These are phyloP conservation scores for Hypoxylon lienhwacheense DNA, from an alignment of 495 filamentous ascomycete species.

Conservation along the genomic window DNA sequence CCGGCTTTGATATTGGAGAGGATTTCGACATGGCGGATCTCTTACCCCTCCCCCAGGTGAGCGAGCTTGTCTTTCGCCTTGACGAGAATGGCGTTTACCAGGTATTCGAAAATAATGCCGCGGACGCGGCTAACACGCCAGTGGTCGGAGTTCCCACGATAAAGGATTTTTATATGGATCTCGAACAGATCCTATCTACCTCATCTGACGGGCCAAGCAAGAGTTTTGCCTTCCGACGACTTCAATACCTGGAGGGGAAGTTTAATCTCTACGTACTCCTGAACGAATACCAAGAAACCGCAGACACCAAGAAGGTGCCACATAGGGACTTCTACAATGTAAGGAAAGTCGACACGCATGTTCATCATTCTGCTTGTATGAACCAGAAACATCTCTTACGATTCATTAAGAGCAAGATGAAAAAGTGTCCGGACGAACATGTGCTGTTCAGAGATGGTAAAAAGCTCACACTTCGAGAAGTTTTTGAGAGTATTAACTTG, in stretches of 20 bases:
- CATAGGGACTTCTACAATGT: slow-evolving; percentile 99
- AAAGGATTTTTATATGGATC: slow-evolving; percentile 90
- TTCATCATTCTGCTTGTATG: slow-evolving; percentile 99
- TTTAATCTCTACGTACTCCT: slow-evolving; percentile 90
- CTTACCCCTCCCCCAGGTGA: slow-evolving; percentile 66
- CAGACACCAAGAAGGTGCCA: slow-evolving; percentile 95
- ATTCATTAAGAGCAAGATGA: slow-evolving; percentile 99
- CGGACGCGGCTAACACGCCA: slow-evolving; percentile 63
- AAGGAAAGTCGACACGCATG: slow-evolving; percentile 97
- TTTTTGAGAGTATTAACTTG: slow-evolving; percentile 95
- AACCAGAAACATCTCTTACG: slow-evolving; percentile 97
- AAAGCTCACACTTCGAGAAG: slow-evolving; percentile 84
- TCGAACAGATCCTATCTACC: slow-evolving; percentile 80
- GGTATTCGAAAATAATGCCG: slow-evolving; percentile 71
- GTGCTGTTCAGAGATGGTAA: slow-evolving; percentile 93
- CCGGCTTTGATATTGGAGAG: slow-evolving; percentile 86
- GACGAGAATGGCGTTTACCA: slow-evolving; percentile 89
- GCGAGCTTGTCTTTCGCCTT: slow-evolving; percentile 72
- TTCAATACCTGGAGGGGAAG: slow-evolving; percentile 94
- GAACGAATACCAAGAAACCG: slow-evolving; percentile 96
- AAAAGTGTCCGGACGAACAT: slow-evolving; percentile 91
- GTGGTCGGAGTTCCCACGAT: slow-evolving; percentile 82
- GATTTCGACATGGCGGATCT: slow-evolving; percentile 84
- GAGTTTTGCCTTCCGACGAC: slow-evolving; percentile 89
- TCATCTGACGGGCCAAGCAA: slow-evolving; percentile 95